phyloP scores from a whole-genome alignment of 2,329 filamentous ascomycete species.

The Arthroderma sp. region DNA sequence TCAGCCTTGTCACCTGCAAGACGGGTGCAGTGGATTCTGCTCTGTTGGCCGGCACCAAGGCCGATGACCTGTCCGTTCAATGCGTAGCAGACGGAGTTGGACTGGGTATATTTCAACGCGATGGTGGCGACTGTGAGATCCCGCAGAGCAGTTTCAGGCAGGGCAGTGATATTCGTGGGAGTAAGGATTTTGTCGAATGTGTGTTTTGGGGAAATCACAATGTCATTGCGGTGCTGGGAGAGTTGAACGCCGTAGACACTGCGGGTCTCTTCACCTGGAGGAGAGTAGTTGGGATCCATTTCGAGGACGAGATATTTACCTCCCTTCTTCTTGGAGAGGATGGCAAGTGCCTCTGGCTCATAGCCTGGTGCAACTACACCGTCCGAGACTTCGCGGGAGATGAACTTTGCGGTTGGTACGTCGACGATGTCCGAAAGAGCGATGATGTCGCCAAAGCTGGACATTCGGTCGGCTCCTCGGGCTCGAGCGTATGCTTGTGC shows the following conservation, averaged over 20 bases:
- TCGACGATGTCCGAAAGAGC: conserved; percentile 86
- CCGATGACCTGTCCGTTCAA: conserved; percentile 87
- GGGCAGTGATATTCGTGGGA: conserved; percentile 59
- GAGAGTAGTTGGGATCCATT: conserved; percentile 79
- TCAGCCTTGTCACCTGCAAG: conserved; percentile 96
- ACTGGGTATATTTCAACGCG: conserved; percentile 96
- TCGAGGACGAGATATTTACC: conserved; percentile 93
- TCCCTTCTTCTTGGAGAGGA: conserved; percentile 95
- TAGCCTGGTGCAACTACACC: conserved; percentile 89
- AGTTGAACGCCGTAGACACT: conserved; percentile 85
- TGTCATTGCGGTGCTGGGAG: conserved; percentile 84
- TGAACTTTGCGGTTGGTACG: conserved; percentile 88
- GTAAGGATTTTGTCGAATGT: conserved; percentile 79
- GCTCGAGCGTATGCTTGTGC: conserved; percentile 94
- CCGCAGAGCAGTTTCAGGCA: conserved; percentile 70
- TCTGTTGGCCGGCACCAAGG: conserved; percentile 91
- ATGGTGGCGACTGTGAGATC: conserved; percentile 94
- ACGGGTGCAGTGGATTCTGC: conserved; percentile 94
- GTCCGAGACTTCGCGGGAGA: conserved; percentile 94
- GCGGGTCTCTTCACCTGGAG: conserved; percentile 60
- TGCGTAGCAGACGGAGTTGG: conserved; percentile 97
- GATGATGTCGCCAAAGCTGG: conserved; percentile 93
- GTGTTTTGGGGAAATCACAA: conserved; percentile 63
- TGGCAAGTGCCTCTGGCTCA: conserved; percentile 69
- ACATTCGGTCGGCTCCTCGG: conserved; percentile 94